Evolutionary conservation across 2,329 filamentous ascomycete genomes (phyloP).

Genomic region (Cladosporium sp.): DNA sequence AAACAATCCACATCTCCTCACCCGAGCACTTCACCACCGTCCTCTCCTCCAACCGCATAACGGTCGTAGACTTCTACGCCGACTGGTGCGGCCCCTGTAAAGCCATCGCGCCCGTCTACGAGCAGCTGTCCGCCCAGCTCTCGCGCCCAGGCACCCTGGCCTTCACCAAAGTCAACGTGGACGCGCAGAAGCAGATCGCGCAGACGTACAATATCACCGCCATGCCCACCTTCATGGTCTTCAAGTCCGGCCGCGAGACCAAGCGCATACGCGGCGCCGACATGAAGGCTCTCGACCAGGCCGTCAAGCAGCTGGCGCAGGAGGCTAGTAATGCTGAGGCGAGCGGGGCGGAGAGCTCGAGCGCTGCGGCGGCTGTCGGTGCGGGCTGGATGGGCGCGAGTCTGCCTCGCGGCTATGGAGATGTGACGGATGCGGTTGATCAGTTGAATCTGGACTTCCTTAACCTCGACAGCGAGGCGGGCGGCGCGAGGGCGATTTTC

Average conservation of each 20-base stretch:
- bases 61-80: constrained; percentile 87
- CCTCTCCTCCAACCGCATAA: constrained; percentile 67
- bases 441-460: constrained; percentile 75
- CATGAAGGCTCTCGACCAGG: constrained; percentile 61
- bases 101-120: constrained; percentile 76
- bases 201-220: constrained; percentile 67
- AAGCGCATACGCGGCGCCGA: constrained; percentile 59
- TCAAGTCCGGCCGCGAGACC: constrained; percentile 36
- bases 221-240: constrained; percentile 88
- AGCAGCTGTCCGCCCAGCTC: constrained; percentile 66
- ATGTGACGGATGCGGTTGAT: constrained; percentile 80
- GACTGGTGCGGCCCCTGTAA: constrained; percentile 84
- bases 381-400: constrained; percentile 65
- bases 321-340: constrained; percentile 52
- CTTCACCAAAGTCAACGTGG: constrained; percentile 84
- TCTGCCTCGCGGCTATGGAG: constrained; percentile 72
- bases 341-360: constrained; percentile 52
- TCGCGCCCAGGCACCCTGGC: constrained; percentile 68
- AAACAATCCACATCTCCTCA: constrained; percentile 40
- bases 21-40: constrained; percentile 59
- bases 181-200: constrained; percentile 69
- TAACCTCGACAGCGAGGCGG: constrained; percentile 76
- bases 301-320: constrained; percentile 64
- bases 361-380: constrained; percentile 29
- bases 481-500: constrained; percentile 69